Evolutionary conservation across 805 yeast species (phyloP), one percentile per base, ranked within the genome.

Genomic region (Dipodascus geniculatus): DNA sequence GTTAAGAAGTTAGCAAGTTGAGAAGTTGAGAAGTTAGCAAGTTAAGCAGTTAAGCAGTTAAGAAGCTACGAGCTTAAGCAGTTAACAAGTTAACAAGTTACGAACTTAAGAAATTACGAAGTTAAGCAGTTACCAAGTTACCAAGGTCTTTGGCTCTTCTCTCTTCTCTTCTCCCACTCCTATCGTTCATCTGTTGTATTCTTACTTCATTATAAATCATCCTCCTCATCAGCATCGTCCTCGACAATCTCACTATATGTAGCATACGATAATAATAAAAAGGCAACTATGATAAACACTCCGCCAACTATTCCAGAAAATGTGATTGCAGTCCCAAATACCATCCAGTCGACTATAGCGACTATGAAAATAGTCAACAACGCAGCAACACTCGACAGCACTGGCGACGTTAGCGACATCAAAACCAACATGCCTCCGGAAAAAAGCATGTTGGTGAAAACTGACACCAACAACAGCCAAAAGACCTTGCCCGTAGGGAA

Each of bases 351-450:
- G 20, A 81, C 81, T 1, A 85, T 51, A 0, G 96, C 95, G 48
- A 88, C 93, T 52, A 87, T 66, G 57, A 87, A 75, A 20, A 89
- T 88, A 0, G 96, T 86, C 50, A 87, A 74, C 55, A 87, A 70
- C 0, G 88, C 78, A 33, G 83, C 75, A 4, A 77, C 80, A n/a
- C 73, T 66, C 1, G 93, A 84, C 48, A 88, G 71, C 1, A 88
- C 95, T 0, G 96, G 96, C 2, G 86, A 82, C 0, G 96, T 87
- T 54, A 87, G 74, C 0, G 95, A 82, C 85, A 87, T 85, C 58
- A 87, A 70, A 1, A 88, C 76, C 55, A 87, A 72, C 60, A 88
- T 87, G 31, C 85, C 73, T 4, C 84, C 82, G 38, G 87, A 82
- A 65, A 85, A 87, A 1, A 77, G 60, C 58, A 86, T 69, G 64